These are phyloP conservation scores for Ophiostoma montium DNA, from an alignment of 2,329 filamentous ascomycete species.

Conservation along the genomic window DNA sequence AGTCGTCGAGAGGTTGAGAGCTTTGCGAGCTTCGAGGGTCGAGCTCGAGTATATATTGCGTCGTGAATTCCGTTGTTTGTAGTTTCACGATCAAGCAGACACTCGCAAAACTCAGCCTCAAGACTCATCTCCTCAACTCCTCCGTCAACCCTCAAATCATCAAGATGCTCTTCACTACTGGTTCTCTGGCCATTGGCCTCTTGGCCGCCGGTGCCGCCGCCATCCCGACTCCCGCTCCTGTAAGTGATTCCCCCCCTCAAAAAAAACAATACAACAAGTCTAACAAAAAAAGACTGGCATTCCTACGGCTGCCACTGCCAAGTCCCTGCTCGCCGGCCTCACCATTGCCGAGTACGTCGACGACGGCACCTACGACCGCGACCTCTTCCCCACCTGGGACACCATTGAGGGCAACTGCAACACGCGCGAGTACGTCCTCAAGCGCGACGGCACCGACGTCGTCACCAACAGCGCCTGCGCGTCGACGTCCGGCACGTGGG, in stretches of 20 bases:
- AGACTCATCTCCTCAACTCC: neutral
- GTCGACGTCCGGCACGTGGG: constrained; percentile 53
- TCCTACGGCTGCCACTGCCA: constrained; percentile 44
- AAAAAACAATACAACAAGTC: too few relatives aligned
- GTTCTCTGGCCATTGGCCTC: neutral
- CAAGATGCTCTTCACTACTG: neutral
- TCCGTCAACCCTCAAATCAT: neutral
- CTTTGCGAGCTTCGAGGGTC: too few relatives aligned
- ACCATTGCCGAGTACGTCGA: constrained; percentile 42
- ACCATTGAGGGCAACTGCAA: constrained; percentile 54
- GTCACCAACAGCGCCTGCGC: constrained; percentile 44
- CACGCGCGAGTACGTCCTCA: constrained; percentile 56
- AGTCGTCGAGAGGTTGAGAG: too few relatives aligned
- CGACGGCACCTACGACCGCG: constrained; percentile 45
- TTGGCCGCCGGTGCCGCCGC: neutral
- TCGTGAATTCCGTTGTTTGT: too few relatives aligned
- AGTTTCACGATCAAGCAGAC: too few relatives aligned
- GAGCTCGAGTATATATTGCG: too few relatives aligned
- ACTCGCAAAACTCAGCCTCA: neutral
- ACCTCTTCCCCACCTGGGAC: constrained; percentile 59
- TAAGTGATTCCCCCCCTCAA: neutral
- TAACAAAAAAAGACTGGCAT: constrained; percentile 35
- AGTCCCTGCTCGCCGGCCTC: constrained; percentile 41
- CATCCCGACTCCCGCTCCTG: neutral
- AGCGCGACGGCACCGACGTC: constrained; percentile 57